Percentiles rank a stretch among this genome's conserved stretches.
Evolutionary conservation across 768 basidiomycete genomes (phyloP).

Genomic region (Amanita polypyramis): DNA sequence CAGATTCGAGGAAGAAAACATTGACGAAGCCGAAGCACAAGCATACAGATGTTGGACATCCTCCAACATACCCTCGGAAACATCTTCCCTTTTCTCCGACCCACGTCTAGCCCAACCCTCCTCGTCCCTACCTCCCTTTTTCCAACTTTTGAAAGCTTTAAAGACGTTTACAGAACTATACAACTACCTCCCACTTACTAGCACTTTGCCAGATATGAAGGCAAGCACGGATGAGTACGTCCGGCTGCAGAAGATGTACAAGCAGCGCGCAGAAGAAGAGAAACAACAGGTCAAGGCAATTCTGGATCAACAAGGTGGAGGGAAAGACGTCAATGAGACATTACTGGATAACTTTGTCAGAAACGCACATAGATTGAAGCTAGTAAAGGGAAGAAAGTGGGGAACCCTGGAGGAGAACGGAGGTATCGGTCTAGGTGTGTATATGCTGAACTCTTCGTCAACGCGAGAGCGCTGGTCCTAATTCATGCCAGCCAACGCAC

Average conservation of each 20-base stretch:
- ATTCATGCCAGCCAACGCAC: constrained; percentile 25
- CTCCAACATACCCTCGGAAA: constrained; percentile 55
- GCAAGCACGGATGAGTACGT: constrained; percentile 80
- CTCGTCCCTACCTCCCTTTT: constrained; percentile 45
- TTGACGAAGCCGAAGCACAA: constrained; percentile 87
- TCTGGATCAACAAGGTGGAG: constrained; percentile 14
- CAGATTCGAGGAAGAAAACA: constrained; percentile 91
- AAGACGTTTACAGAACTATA: constrained; percentile 46
- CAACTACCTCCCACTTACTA: constrained; percentile 70
- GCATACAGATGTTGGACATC: constrained; percentile 72
- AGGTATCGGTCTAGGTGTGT: constrained; percentile 37
- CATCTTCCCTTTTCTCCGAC: constrained; percentile 53
- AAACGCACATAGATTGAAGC: constrained; percentile 65
- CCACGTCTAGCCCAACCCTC: constrained; percentile 26
- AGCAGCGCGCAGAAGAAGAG: constrained; percentile 62
- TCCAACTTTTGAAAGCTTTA: constrained; percentile 67
- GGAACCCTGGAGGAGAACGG: constrained; percentile 39
- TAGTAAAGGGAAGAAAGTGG: constrained; percentile 56
- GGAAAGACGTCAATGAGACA: constrained; percentile 30
- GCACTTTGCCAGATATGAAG: constrained; percentile 93
- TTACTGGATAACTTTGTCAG: constrained; percentile 66
- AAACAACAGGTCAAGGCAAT: constrained; percentile 42
- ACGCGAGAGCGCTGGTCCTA: background rate
- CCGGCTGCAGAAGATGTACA: constrained; percentile 78
- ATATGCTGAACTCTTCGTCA: background rate